Evolutionary conservation across 202 grass and related monocot species (phyloP).

Genomic region (Setaria viridis): DNA sequence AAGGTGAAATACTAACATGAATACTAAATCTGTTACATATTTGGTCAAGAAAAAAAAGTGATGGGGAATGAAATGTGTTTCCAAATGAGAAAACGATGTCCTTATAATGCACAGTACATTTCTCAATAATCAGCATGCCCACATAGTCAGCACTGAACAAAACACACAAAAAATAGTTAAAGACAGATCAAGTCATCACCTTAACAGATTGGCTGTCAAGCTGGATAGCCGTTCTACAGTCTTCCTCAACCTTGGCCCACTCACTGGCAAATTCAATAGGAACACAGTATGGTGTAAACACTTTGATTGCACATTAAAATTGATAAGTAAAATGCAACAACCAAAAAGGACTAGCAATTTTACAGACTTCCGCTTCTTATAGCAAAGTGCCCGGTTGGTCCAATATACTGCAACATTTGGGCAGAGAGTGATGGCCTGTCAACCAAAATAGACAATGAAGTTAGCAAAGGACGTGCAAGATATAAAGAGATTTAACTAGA

Average conservation of each 20-base stretch:
- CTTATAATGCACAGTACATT: neutral
- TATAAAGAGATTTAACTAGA: neutral
- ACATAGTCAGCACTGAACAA: slow-evolving; percentile 5
- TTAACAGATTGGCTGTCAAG: slow-evolving; percentile 86
- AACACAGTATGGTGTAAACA: slow-evolving; percentile 35
- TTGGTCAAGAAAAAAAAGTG: neutral
- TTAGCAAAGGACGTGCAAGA: slow-evolving; percentile 28
- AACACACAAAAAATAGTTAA: slow-evolving; percentile 8
- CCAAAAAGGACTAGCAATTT: slow-evolving; percentile 39
- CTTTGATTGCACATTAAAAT: slow-evolving; percentile 19
- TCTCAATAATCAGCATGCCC: neutral
- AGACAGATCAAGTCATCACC: slow-evolving; percentile 47
- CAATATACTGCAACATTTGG: slow-evolving; percentile 81
- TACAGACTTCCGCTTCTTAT: slow-evolving; percentile 83
- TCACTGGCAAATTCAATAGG: slow-evolving; percentile 61
- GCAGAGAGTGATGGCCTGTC: slow-evolving; percentile 86
- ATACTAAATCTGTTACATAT: neutral
- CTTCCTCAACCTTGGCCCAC: slow-evolving; percentile 81
- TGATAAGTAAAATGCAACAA: slow-evolving; percentile 41
- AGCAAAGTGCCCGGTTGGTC: slow-evolving; percentile 91
- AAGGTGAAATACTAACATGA: slow-evolving; percentile 7
- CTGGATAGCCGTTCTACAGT: slow-evolving; percentile 81
- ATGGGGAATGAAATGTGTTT: neutral
- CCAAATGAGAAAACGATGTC: slow-evolving; percentile 28
- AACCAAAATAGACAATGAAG: slow-evolving; percentile 46